A percentile compares a stretch with the other conserved stretches of the same genome.
Evolutionary conservation across 352 stramenopile species (phyloP).

Genomic region (Phytophthora europaea): DNA sequence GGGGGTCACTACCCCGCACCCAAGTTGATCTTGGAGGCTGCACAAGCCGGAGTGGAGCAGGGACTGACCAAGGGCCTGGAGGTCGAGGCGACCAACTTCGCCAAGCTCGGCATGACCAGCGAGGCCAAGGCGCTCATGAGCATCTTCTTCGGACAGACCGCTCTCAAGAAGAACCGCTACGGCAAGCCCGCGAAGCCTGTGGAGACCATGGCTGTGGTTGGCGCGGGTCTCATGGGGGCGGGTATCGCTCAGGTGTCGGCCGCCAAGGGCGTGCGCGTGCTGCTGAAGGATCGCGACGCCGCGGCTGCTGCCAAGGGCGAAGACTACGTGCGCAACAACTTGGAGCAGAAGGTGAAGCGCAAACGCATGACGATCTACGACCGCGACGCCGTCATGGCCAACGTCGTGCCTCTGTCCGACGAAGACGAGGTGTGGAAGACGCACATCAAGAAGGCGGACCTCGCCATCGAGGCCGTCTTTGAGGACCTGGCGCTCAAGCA

Average conservation of each 20-base stretch:
- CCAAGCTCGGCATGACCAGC: conserved; percentile 95
- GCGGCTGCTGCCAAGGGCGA: conserved; percentile 84
- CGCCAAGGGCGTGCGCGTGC: conserved; percentile 95
- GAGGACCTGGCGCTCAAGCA: conserved; percentile 98
- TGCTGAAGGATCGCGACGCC: conserved; percentile 97
- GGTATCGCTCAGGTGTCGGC: conserved; percentile 98
- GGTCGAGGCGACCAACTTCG: conserved; percentile 96
- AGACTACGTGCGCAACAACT: conserved; percentile 95
- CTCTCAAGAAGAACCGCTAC: conserved; percentile 98
- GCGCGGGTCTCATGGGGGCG: conserved; percentile 98
- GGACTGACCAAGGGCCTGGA: conserved; percentile 87
- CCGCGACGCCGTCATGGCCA: conserved; percentile 92
- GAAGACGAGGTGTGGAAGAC: conserved; percentile 92
- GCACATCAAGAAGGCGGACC: conserved; percentile 95
- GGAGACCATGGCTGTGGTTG: conserved; percentile 96
- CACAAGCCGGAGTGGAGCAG: conserved; percentile 90
- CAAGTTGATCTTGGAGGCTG: conserved; percentile 94
- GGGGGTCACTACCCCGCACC: conserved; percentile 97
- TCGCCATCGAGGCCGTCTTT: conserved; percentile 99
- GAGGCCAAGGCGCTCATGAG: conserved; percentile 97
- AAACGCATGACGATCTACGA: conserved; percentile 94
- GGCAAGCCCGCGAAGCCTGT: conserved; percentile 88
- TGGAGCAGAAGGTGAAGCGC: conserved; percentile 96
- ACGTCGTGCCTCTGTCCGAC: conserved; percentile 95
- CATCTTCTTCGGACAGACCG: conserved; percentile 98